Evolutionary conservation across 1,284 basidiomycete genomes (phyloP), one percentile per base, ranked within the genome.

Genomic region (Cryptococcus neoformans): DNA sequence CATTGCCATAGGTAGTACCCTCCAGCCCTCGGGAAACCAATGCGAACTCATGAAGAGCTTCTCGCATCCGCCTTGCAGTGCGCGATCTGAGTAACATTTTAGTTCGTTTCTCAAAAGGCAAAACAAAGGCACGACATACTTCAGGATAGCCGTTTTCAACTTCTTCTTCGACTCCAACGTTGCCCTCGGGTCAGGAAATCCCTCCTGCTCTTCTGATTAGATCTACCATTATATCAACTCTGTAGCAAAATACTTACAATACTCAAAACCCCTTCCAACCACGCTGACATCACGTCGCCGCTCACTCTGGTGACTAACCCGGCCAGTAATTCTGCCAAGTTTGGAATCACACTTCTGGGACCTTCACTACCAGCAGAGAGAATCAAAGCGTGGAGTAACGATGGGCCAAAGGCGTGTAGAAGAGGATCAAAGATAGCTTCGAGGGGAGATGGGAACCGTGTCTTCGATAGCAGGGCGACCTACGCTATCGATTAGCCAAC

Each of bases 301-400:
- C 80, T 82, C 62, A 81, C 80, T 44, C 87, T 81, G 8, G 80
- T 81, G 38, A 85, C 79, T 42, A 92, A 73, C 35, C 81, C 83
- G 4, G 86, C 84, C 45, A 94, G 77, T 38, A 93, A 75, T 64
- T 92, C 90, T 6, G 90, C 87, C 28, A 93, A 79, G 69, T 94
- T 93, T 9, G 84, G 86, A 7, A 87, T 85, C n/a, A 85, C 86
- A 28, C 88, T 90, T 55, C 90, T 80, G 0, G 92, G 92, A 1
- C 90, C 87, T 9, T 87, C 82, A 9, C 87, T 85, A 0, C 88
- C 90, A 44, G 93, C 89, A 14, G 88, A 90, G 54, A 82, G 81
- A 6, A 94, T 72, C 2, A 92, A 74, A 0, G 87, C 87, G 14
- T 83, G 82, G 70, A 92, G 83, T 55, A 92, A 83, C 8, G 82